Evolutionary conservation across 2,329 filamentous ascomycete species (phyloP).

Genomic region (Cladobotryum protrusum): DNA sequence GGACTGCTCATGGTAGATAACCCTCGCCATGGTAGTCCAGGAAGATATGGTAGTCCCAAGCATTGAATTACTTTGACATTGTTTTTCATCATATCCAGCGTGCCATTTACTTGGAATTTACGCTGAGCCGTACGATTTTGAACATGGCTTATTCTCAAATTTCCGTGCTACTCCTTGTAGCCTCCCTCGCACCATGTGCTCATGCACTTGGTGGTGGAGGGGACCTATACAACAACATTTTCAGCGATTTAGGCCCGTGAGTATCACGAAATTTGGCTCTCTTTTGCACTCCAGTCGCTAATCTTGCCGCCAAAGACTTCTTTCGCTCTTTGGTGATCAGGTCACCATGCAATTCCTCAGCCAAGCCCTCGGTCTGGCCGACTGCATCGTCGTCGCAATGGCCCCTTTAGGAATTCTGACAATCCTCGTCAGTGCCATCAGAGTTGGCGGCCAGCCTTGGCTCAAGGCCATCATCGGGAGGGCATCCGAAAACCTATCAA

Average conservation of each 20-base stretch:
- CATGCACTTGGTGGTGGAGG: no score
- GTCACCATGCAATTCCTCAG: constrained; percentile 44
- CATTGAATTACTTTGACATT: no score
- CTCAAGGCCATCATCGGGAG: constrained; percentile 39
- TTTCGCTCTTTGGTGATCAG: constrained; percentile 36
- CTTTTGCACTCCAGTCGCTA: neutral
- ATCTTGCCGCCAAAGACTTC: constrained; percentile 4
- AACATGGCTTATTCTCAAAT: no score
- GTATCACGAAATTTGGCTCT: neutral
- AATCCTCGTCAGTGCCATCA: constrained; percentile 36
- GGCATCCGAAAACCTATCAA: constrained; percentile 35
- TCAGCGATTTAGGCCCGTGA: constrained; percentile 15
- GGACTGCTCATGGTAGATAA: no score
- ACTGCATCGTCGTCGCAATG: constrained; percentile 41
- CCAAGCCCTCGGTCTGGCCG: constrained; percentile 32
- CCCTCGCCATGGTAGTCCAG: no score
- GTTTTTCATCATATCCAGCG: no score
- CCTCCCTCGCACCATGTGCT: no score
- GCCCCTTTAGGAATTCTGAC: constrained; percentile 41
- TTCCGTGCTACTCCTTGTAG: no score
- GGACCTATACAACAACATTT: constrained; percentile 17
- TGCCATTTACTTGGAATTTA: no score
- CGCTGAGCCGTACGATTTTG: no score
- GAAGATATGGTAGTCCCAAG: no score
- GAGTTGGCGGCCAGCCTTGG: constrained; percentile 37